Base-by-base conservation (phyloP, 2,329 filamentous ascomycete species). In the Chaetomiaceae sp. region DNA sequence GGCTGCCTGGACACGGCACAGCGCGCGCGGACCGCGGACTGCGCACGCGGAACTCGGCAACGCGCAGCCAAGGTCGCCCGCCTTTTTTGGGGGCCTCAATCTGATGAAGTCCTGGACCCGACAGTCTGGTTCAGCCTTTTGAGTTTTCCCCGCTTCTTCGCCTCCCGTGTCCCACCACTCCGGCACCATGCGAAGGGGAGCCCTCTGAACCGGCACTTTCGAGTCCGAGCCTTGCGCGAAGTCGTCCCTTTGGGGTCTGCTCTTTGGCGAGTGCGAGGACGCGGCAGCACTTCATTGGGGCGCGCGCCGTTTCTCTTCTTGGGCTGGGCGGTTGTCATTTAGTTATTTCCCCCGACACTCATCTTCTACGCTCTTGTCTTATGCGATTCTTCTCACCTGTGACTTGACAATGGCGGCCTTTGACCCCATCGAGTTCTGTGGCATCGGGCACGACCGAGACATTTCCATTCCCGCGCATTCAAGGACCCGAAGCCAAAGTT, bases 351-450 rank as follows among this genome's bases (percentile, higher is more conserved):
- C n/a, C n/a, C n/a, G n/a, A n/a, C n/a, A n/a, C n/a, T n/a, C n/a
- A n/a, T n/a, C n/a, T n/a, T n/a, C n/a, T n/a, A n/a, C n/a, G n/a
- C n/a, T n/a, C n/a, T n/a, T n/a, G n/a, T n/a, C n/a, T n/a, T n/a
- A n/a, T n/a, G n/a, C n/a, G n/a, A 10, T 5, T 13, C 14, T 4
- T 33, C 19, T 6, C 6, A 20, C 17, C 6, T 39, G n/a, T 23
- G 8, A 7, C 16, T 13, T 14, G 37, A 7, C 12, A 5, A 55
- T 55, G 53, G 53, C 46, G 6, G 31, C 38, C 9, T 48, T 50
- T 30, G 33, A 47, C 17, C 38, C 38, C 12, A 47, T 50, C 35
- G 53, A 53, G 43, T 50, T 41, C 37, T 41, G 34, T n/a, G 49
- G 49, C n/a, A 41, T 52, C 7, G 46, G 42, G 5, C 20, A 39